phyloP scores from a whole-genome alignment of 345 rosid genomes.

The Lepidium africanum region DNA sequence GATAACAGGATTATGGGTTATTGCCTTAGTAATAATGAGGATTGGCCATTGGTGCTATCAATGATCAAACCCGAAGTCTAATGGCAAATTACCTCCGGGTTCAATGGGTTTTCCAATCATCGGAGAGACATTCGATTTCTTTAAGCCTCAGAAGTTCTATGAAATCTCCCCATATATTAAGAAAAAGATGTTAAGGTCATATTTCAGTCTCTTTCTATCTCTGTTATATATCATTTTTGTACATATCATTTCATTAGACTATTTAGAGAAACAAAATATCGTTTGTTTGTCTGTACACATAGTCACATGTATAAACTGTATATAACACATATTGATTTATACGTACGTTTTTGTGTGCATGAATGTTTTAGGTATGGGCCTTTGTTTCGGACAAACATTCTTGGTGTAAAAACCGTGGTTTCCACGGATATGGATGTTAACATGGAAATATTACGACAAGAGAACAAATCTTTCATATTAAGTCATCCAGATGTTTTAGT shows the following conservation, averaged over 20 bases:
- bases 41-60: slow-evolving; percentile 17
- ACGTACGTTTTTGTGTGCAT: background rate
- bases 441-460: slow-evolving; percentile 35
- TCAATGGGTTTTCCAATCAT: slow-evolving; percentile 26
- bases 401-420: slow-evolving; percentile 27
- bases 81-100: slow-evolving; percentile 27
- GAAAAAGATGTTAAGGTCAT: slow-evolving; percentile 11
- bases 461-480: slow-evolving; percentile 28
- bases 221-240: no score
- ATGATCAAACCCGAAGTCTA: slow-evolving; percentile 23
- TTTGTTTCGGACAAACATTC: slow-evolving; percentile 33
- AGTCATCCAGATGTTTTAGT: slow-evolving; percentile 28
- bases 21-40: background rate
- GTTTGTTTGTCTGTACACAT: no score
- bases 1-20: background rate
- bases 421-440: slow-evolving; percentile 37
- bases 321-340: no score
- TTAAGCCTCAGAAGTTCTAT: background rate
- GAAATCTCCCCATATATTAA: slow-evolving; percentile 24
- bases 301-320: no score
- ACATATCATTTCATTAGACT: no score
- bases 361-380: slow-evolving; percentile 32
- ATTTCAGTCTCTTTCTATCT: no score
- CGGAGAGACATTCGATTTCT: slow-evolving; percentile 18
- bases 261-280: no score